Evolutionary conservation across 306 rosid species (phyloP), one percentile per base, ranked within the genome.

Genomic region (Rubus parviflorus): DNA sequence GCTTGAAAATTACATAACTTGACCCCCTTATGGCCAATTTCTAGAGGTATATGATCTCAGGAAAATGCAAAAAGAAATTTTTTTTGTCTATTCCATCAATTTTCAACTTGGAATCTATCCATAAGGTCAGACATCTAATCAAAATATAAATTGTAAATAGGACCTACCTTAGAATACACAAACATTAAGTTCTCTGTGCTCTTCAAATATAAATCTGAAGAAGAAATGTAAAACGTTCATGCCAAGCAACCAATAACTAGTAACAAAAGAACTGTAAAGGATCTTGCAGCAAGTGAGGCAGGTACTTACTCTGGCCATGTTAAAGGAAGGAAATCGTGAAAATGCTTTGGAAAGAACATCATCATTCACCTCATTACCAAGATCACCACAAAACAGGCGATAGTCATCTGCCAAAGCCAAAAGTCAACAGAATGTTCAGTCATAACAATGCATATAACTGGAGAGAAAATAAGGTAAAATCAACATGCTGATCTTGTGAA

Each of bases 361-460:
- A 78, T 95, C 99, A 51, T 92, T 95, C 87, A 92, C 99, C 90
- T 95, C 99, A 72, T 95, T 95, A 70, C 99, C 99, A 65, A 95
- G 96, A 86, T 92, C 98, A 41, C 99, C 98, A 75, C 96, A 95
- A 79, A 95, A 95, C 71, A 92, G 87, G 58, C 94, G 90, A 81
- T 89, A 92, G 70, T 95, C 97, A 92, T 91, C 99, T 95, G 88
- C 76, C 64, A 74, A 43, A 74, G 47, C 68, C 72, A 65, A 68
- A 52, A 40, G 12, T 72, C 74, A 83, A 65, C 30, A 48, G 65
- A 46, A 75, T 2, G 42, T 22, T 47, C 56, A 41, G 60, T 37
- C 72, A 81, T 47, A 73, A 63, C 42, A 11, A 77, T 17, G 57
- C 71, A 62, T 58, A 76, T 19, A 46, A 40, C 40, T 53, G 35